Base-by-base conservation (phyloP, 495 filamentous ascomycete genomes). In the Lepraria neglecta region DNA sequence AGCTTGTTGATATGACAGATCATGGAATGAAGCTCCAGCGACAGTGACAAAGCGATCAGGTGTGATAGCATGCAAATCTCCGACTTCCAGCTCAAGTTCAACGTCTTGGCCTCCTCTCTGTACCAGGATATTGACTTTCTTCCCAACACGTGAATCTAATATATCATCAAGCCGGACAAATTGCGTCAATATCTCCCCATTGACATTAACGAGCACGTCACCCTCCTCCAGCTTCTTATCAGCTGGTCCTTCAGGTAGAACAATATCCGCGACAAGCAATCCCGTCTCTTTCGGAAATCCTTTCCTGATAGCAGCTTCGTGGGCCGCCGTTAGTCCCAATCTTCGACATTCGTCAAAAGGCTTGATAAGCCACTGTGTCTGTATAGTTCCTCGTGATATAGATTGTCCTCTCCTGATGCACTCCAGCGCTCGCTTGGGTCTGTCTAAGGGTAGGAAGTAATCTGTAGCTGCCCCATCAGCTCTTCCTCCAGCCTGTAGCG, bases 331-430 rank as follows among this genome's bases (percentile, higher is more conserved):
- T 57, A 99, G 78, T 17, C 94, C 94, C 6, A 99, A 78, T 64
- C 94, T 83, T 42, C 92, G 87, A 73, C 95, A 97, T 72, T 99
- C 94, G 68, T 99, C 94, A 68, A 99, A 99, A 0, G 94, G 91
- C 70, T 96, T 96, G 59, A 97, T 81, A 14, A 97, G 78, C 87
- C 95, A 99, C 72, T 97, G 95, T 42, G 89, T 92, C 68, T 99
- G 94, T 50, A 99, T 97, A n/a, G 92, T 96, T 35, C 94, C 94
- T 65, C 94, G 80, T 40, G 86, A 83, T 54, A 99, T 84, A 7
- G 83, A 83, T 63, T 82, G 80, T 30, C 82, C 85, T 58, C 85
- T 80, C 68, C 85, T 87, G 53, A 99, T 87, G 70, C 91, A 95
- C 70, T 88, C 77, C 61, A 99, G 78, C 1, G 95, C 94, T 50